Evolutionary conservation across 148 eudicot genomes (phyloP), one percentile per base, ranked within the genome.

Genomic region (Persicaria maculosa): DNA sequence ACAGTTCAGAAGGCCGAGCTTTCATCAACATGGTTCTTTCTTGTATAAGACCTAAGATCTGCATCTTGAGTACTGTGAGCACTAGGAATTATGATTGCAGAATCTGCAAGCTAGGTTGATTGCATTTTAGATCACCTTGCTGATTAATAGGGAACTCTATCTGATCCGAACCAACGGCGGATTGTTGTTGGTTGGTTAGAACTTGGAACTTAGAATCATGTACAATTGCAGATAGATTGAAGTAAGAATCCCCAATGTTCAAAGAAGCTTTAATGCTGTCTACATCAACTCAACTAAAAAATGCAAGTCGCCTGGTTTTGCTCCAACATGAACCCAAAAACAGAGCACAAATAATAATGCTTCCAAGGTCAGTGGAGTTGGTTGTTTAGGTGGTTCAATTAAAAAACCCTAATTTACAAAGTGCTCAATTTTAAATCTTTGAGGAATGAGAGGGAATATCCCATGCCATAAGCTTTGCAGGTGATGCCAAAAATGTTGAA

Each of bases 351-450:
- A 5, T 65, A 17, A 7, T 9, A 72, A 20, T 72, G 57, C 74
- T 72, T 72, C 74, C 74, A 72, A 72, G 55, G 74, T 48, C 74
- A 72, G 74, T 72, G 74, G 74, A 72, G 74, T 48, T 72, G 17
- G 72, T 72, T 72, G 46, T 50, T 40, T 65, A 5, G 45, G 9
- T 12, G n/a, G 6, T 47, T 20, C 17, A 44, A 71, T 71, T 71
- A 46, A 44, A 19, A 17, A 31, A 11, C 43, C 68, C 44, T 25
- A 62, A 25, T 25, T 20, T 8, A 61, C 44, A 61, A 64, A 22
- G 69, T 64, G 46, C 69, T 64, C 8, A 64, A 64, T 65, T 65
- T 65, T 2, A 40, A 40, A 65, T 40, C 4, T 19, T 12, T 25
- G 44, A 62, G 11, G 68, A 25, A 36, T 12, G 68, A 44, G 31